These are phyloP conservation scores for Pseudoscleropodium purum DNA, from an alignment of 225 moss, liverwort and hornwort genomes.

Conservation along the genomic window DNA sequence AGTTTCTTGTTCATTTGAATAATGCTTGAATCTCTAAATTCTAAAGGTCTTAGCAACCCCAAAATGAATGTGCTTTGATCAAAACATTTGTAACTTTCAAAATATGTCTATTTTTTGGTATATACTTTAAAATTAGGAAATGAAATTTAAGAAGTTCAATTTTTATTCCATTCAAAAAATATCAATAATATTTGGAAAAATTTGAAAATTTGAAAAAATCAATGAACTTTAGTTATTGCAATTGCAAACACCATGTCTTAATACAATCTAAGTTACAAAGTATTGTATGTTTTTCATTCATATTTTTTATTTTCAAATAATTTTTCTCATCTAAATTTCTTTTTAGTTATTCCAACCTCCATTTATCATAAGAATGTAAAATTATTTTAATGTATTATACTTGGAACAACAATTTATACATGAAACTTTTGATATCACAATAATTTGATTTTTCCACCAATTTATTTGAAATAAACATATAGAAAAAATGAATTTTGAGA, in stretches of 20 bases:
- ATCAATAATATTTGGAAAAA: not conserved
- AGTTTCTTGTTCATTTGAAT: not conserved
- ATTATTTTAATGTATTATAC: not conserved
- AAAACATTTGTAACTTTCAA: not conserved
- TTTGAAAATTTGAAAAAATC: not conserved
- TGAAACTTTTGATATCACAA: not conserved
- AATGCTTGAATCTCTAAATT: not conserved
- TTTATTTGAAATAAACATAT: not conserved
- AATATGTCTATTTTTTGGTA: not conserved
- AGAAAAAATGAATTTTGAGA: too few species aligned
- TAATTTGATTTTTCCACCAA: not conserved
- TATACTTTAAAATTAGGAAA: not conserved
- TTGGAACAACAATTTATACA: not conserved
- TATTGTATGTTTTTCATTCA: not conserved
- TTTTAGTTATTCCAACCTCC: not conserved
- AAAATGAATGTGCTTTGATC: not conserved
- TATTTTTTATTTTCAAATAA: not conserved
- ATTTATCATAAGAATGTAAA: not conserved
- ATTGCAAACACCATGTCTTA: not conserved
- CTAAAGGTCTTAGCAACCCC: too few species aligned
- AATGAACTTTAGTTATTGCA: not conserved
- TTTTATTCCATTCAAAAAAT: not conserved
- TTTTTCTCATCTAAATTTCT: not conserved
- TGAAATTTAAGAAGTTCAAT: not conserved
- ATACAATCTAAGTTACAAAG: not conserved